Conservation (phyloP, 2,329 filamentous ascomycete genomes). For the Hypoxylon sp. region DNA sequence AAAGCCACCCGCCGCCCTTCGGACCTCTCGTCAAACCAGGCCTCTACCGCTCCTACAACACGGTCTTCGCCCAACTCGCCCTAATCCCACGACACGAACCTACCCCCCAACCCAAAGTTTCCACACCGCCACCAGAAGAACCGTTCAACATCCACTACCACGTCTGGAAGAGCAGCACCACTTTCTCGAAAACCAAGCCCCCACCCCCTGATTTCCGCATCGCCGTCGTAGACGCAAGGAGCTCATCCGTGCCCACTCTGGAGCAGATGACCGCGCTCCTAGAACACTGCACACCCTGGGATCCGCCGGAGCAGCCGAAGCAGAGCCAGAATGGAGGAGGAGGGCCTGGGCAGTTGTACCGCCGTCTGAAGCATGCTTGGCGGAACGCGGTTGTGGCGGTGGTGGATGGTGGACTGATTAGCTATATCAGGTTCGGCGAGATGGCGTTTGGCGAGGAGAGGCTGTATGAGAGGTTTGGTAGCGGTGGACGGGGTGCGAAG, state of each 20-base stretch:
- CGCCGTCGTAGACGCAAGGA: conserved; percentile 82
- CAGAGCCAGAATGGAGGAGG: conserved; percentile 61
- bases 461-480: conserved; percentile 73
- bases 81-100: conserved; percentile 80
- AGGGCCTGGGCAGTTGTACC: conserved; percentile 69
- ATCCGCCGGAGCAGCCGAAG: conserved; percentile 66
- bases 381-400: conserved; percentile 88
- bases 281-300: conserved; percentile 76
- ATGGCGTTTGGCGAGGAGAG: conserved; percentile 82
- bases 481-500: conserved; percentile 49
- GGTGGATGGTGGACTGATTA: conserved; percentile 90
- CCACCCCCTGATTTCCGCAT: conserved; percentile 87
- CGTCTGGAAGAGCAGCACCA: conserved; percentile 80
- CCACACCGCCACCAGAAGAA: conserved; percentile 53
- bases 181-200: conserved; percentile 85
- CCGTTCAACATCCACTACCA: conserved; percentile 84
- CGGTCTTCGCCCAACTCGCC: conserved; percentile 83
- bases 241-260: conserved; percentile 79
- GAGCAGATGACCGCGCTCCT: conserved; percentile 80
- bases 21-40: conserved; percentile 74
- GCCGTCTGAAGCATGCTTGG: conserved; percentile 85
- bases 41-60: conserved; percentile 75
- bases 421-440: conserved; percentile 86
- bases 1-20: conserved; percentile 54
- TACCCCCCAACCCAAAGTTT: conserved; percentile 47